Evolutionary conservation across 352 stramenopile species (phyloP).

Genomic region (Phytophthora foliorum): DNA sequence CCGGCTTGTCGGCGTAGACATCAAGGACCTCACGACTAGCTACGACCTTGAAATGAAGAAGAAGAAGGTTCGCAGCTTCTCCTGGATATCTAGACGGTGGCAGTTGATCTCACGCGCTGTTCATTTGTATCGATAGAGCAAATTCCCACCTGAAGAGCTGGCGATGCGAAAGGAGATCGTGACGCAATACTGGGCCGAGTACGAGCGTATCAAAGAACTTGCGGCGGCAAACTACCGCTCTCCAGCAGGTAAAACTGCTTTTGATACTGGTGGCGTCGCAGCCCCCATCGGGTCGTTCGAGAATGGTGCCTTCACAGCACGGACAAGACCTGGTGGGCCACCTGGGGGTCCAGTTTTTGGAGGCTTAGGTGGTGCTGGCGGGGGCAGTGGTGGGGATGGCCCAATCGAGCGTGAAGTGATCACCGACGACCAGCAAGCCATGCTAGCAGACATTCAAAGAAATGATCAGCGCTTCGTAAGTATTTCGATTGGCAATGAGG

Average conservation of each 20-base stretch:
- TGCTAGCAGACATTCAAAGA: constrained; percentile 80
- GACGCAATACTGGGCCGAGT: constrained; percentile 84
- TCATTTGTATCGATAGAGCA: constrained; percentile 53
- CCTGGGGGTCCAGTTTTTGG: constrained; percentile 38
- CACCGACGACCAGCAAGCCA: constrained; percentile 70
- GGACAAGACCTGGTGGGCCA: constrained; percentile 32
- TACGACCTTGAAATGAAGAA: constrained; percentile 85
- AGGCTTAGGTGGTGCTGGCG: constrained; percentile 37
- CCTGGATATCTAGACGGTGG: neutral
- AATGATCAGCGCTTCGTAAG: constrained; percentile 89
- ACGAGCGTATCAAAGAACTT: constrained; percentile 82
- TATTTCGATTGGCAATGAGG: constrained; percentile 5
- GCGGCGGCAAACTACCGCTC: constrained; percentile 67
- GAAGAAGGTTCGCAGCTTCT: constrained; percentile 67
- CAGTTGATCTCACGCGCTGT: neutral
- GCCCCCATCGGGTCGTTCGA: constrained; percentile 71
- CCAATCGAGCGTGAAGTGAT: constrained; percentile 56
- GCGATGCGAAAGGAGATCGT: constrained; percentile 85
- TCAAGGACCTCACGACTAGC: constrained; percentile 74
- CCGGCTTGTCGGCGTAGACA: constrained; percentile 74
- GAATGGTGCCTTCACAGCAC: constrained; percentile 62
- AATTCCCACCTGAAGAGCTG: constrained; percentile 79
- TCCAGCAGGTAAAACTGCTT: constrained; percentile 51
- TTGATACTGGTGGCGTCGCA: constrained; percentile 54
- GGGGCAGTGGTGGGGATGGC: constrained; percentile 31